phyloP scores from a whole-genome alignment of 495 filamentous ascomycete species.

The Podospora fimiseda region DNA sequence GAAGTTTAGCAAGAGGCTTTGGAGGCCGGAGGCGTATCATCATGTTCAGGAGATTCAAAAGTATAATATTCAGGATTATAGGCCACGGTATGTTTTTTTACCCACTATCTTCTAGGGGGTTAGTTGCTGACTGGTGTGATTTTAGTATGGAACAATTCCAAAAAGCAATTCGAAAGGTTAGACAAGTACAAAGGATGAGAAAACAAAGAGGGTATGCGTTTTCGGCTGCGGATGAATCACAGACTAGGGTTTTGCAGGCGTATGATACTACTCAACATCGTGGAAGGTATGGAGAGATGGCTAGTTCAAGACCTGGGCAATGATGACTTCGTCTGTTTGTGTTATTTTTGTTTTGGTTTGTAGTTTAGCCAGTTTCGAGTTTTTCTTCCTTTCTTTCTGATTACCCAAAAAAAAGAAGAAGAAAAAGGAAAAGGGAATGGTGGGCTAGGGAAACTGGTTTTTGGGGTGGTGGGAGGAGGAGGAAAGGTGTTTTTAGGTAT shows the following conservation, averaged over 20 bases:
- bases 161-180: constrained; percentile 96
- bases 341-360: too few relatives aligned
- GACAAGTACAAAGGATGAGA: constrained; percentile 98
- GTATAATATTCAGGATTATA: constrained; percentile 99
- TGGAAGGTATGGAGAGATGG: constrained; percentile 95
- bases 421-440: too few relatives aligned
- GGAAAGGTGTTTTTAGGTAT: too few relatives aligned
- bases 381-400: too few relatives aligned
- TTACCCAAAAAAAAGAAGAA: too few relatives aligned
- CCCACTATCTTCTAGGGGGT: too few relatives aligned
- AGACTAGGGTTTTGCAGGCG: constrained; percentile 87
- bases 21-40: constrained; percentile 91
- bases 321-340: too few relatives aligned
- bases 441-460: too few relatives aligned
- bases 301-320: constrained; percentile 49
- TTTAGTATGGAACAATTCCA: constrained; percentile 99
- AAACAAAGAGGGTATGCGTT: constrained; percentile 99
- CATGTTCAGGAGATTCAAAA: constrained; percentile 99
- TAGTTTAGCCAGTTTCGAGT: too few relatives aligned
- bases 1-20: constrained; percentile 92
- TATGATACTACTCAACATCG: constrained; percentile 93
- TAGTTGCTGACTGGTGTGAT: too few relatives aligned
- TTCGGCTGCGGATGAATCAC: constrained; percentile 92
- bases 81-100: constrained; percentile 59
- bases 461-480: too few relatives aligned